These are phyloP conservation scores for Leptoxyphium fumago DNA, from an alignment of 2,329 filamentous ascomycete species.

Conservation along the genomic window DNA sequence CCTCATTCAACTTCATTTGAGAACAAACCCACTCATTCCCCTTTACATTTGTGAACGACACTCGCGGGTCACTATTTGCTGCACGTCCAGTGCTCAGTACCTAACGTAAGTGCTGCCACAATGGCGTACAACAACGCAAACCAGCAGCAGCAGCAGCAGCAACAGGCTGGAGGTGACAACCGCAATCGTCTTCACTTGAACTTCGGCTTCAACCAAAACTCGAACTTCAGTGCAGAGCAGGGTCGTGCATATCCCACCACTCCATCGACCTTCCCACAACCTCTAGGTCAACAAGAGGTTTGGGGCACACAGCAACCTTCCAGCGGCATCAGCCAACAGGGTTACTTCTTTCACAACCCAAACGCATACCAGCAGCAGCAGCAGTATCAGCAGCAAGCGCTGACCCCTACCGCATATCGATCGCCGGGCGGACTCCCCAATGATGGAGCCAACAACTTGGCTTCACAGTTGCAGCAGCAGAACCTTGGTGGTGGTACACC, in stretches of 20 bases:
- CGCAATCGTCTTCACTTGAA: slow-evolving; percentile 38
- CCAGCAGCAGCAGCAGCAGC: slow-evolving; percentile 11
- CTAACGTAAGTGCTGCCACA: background rate
- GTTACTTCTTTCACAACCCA: slow-evolving; percentile 38
- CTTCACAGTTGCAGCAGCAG: slow-evolving; percentile 94
- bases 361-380: slow-evolving; percentile 21
- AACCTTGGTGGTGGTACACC: slow-evolving; percentile 57
- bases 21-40: too few species aligned
- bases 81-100: too few species aligned
- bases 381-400: slow-evolving; percentile 34
- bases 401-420: slow-evolving; percentile 39
- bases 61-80: too few species aligned
- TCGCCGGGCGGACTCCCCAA: slow-evolving; percentile 42
- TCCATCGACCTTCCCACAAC: slow-evolving; percentile 90
- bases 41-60: too few species aligned
- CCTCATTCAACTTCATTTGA: too few species aligned
- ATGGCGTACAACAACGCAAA: slow-evolving; percentile 5
- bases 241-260: slow-evolving; percentile 48
- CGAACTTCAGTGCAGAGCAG: slow-evolving; percentile 28
- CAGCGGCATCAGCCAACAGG: slow-evolving; percentile 26
- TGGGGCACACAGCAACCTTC: slow-evolving; percentile 35
- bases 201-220: slow-evolving; percentile 32
- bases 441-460: slow-evolving; percentile 78
- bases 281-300: slow-evolving; percentile 51
- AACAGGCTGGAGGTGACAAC: slow-evolving; percentile 22